Evolutionary conservation across 2,329 filamentous ascomycete species (phyloP).

Genomic region (Chaetomium strumarium): DNA sequence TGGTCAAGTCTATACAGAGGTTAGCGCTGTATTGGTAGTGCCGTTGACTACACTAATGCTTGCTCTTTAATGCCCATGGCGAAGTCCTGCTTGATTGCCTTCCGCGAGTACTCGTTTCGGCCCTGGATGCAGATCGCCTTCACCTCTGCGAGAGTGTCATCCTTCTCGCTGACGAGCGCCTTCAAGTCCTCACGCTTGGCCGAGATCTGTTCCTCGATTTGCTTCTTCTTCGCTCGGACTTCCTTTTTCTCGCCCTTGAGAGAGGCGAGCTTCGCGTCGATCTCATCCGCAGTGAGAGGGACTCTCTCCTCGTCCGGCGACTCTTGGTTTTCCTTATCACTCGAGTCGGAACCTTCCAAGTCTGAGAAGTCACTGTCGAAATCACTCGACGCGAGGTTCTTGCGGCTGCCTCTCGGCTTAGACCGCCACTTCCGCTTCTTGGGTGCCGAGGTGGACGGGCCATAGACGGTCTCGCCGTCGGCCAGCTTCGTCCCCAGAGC

Average conservation of each 20-base stretch:
- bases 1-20: conserved; percentile 41
- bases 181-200: conserved; percentile 22
- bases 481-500: conserved; percentile 14
- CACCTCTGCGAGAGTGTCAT: conserved; percentile 24
- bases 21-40: not conserved
- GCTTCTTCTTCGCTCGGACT: conserved; percentile 18
- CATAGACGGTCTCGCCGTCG: conserved; percentile 22
- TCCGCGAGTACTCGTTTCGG: conserved; percentile 51
- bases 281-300: conserved; percentile 17
- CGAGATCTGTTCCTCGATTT: conserved; percentile 10
- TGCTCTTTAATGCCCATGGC: conserved; percentile 53
- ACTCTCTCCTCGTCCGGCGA: not conserved
- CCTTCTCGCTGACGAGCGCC: conserved; percentile 22
- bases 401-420: conserved; percentile 16
- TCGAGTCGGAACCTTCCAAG: conserved; percentile 11
- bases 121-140: conserved; percentile 44
- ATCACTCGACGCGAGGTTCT: conserved; percentile 13
- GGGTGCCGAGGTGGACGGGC: conserved; percentile 11
- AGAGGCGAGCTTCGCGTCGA: conserved; percentile 29
- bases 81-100: conserved; percentile 54
- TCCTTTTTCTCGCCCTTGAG: conserved; percentile 24
- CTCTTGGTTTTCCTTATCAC: conserved; percentile 23
- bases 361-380: conserved; percentile 17
- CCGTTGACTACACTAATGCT: conserved; percentile 10
- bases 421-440: conserved; percentile 24